These are phyloP conservation scores for Sporisorium iseilematis-ciliati DNA, from an alignment of 1,284 basidiomycete genomes.

Conservation along the genomic window DNA sequence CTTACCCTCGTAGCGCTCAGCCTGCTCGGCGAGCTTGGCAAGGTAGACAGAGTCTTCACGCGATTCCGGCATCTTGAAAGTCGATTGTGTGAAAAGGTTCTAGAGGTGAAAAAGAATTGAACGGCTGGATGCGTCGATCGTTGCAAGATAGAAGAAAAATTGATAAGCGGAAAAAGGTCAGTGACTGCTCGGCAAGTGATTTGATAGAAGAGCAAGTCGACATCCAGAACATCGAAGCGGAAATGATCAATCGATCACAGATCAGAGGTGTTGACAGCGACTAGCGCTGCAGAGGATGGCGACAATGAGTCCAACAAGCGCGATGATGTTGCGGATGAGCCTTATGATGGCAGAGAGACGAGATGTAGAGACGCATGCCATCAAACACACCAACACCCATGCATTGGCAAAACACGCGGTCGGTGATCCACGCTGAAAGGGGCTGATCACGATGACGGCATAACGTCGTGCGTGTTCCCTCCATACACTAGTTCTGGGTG, in stretches of 20 bases:
- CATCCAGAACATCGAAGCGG: constrained; percentile 14
- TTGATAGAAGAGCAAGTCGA: neutral
- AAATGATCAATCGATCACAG: neutral
- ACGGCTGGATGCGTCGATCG: constrained; percentile 9
- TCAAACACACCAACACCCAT: neutral
- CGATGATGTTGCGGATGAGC: neutral
- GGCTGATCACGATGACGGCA: neutral
- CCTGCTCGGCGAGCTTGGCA: constrained; percentile 70
- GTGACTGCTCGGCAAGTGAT: neutral
- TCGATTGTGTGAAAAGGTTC: constrained; percentile 31
- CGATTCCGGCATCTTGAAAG: constrained; percentile 63
- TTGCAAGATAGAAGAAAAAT: neutral
- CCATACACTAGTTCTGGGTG: neutral
- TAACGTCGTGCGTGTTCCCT: neutral
- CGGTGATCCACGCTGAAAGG: neutral
- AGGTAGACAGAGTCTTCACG: constrained; percentile 70
- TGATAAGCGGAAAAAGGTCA: constrained; percentile 9
- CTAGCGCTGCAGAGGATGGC: neutral
- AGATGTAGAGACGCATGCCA: neutral
- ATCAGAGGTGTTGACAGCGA: neutral
- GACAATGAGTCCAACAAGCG: neutral
- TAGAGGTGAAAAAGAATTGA: constrained; percentile 31
- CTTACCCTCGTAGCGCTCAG: constrained; percentile 70
- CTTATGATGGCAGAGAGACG: neutral
- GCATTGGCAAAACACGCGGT: neutral